phyloP scores from a whole-genome alignment of 345 rosid species.

The Eucalyptus cloeziana region DNA sequence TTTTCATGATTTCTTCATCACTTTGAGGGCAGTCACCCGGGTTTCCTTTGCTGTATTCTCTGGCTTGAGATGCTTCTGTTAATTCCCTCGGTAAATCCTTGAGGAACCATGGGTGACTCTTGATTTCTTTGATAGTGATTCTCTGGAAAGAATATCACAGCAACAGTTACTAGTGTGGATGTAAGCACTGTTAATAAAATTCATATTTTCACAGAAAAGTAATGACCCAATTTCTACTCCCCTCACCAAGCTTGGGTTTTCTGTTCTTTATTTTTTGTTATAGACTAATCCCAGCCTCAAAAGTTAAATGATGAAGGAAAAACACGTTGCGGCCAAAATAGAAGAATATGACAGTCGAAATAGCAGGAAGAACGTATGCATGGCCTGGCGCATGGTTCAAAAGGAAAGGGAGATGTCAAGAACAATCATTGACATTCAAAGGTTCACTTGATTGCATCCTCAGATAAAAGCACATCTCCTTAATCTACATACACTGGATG shows the following conservation, averaged over 20 bases:
- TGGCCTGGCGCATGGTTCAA: not conserved
- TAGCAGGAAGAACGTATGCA: not conserved
- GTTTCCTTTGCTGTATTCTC: not conserved
- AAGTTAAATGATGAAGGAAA: not conserved
- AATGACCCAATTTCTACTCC: not conserved
- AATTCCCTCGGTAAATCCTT: conserved; percentile 4
- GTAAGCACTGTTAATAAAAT: not conserved
- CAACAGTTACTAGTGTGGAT: not conserved
- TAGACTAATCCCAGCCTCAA: not conserved
- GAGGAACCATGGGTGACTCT: conserved; percentile 10
- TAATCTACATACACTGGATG: not conserved
- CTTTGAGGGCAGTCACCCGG: conserved; percentile 6
- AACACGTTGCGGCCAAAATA: not conserved
- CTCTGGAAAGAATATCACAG: not conserved
- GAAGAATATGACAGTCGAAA: not conserved
- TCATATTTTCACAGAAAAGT: not conserved
- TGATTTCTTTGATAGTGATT: conserved; percentile 3
- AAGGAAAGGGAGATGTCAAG: not conserved
- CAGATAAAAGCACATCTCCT: not conserved
- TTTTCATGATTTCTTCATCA: conserved; percentile 19
- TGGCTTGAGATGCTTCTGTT: conserved; percentile 7
- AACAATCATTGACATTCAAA: not conserved
- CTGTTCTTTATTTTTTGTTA: too few species aligned
- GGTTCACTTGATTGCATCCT: not conserved
- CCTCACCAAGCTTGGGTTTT: too few species aligned